phyloP scores from a whole-genome alignment of 1,284 basidiomycete genomes.

The Hymenochaete sp. region DNA sequence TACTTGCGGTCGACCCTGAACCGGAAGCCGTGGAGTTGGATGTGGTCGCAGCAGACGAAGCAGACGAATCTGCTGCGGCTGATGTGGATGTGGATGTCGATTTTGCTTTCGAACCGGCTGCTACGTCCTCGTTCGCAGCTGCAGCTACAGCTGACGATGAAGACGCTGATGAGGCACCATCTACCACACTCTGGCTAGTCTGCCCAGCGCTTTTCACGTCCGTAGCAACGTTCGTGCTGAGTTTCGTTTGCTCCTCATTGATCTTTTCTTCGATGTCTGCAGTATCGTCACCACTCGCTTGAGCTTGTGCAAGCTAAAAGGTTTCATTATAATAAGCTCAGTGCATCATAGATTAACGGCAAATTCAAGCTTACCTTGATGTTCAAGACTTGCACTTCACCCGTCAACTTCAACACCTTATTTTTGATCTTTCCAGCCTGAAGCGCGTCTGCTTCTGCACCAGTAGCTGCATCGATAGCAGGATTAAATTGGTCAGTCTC shows the following conservation, averaged over 20 bases:
- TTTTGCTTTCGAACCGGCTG: background rate
- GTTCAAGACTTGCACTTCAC: conserved; percentile 31
- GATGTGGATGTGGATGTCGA: background rate
- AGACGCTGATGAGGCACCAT: background rate
- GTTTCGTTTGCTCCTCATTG: conserved; percentile 29
- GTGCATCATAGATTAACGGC: conserved; percentile 10
- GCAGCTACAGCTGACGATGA: background rate
- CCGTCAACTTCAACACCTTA: conserved; percentile 44
- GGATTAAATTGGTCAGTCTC: conserved; percentile 39
- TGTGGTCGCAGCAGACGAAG: background rate
- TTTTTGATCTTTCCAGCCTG: conserved; percentile 26
- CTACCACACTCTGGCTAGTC: conserved; percentile 27
- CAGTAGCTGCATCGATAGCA: conserved; percentile 34
- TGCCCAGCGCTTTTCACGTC: conserved; percentile 28
- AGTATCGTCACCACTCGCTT: conserved; percentile 30
- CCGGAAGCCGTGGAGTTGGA: background rate
- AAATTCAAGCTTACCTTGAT: conserved; percentile 27
- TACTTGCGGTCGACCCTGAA: background rate
- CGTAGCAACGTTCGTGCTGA: conserved; percentile 31
- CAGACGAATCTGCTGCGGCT: background rate
- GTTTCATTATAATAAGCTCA: background rate
- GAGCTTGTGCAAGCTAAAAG: conserved; percentile 30
- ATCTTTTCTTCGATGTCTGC: conserved; percentile 25
- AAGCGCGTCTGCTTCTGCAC: conserved; percentile 25
- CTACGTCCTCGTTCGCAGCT: background rate